phyloP scores from a whole-genome alignment of 2,329 filamentous ascomycete genomes.

The Acrodontium crateriforme region DNA sequence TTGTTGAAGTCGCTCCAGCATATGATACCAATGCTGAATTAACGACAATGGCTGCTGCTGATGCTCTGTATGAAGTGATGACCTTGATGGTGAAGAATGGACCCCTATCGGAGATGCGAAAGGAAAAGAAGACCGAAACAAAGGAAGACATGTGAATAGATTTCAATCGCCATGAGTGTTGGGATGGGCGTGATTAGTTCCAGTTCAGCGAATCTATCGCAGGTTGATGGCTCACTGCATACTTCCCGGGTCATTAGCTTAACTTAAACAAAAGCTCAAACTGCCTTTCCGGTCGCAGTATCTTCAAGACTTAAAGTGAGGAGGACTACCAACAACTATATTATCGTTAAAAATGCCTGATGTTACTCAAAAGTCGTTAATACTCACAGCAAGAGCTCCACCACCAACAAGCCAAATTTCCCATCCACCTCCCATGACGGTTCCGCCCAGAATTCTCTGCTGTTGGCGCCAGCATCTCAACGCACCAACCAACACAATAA shows the following conservation, averaged over 20 bases:
- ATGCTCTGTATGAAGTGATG: slow-evolving; percentile 65
- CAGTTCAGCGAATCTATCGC: too few species aligned
- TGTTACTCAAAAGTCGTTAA: background rate
- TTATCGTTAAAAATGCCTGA: background rate
- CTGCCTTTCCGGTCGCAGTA: background rate
- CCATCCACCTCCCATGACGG: background rate
- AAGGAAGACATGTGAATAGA: slow-evolving; percentile 11
- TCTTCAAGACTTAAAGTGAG: background rate
- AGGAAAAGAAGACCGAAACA: slow-evolving; percentile 9
- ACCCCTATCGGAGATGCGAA: slow-evolving; percentile 42
- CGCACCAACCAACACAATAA: background rate
- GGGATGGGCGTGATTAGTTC: too few species aligned
- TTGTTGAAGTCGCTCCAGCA: slow-evolving; percentile 60
- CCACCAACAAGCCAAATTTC: background rate
- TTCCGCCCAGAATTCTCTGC: background rate
- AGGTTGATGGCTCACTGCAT: too few species aligned
- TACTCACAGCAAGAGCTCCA: background rate
- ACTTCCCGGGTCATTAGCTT: too few species aligned
- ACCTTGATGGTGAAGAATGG: slow-evolving; percentile 72
- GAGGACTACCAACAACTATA: background rate
- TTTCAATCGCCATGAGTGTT: too few species aligned
- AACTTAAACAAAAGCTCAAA: background rate
- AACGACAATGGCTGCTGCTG: slow-evolving; percentile 60
- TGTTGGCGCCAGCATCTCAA: slow-evolving; percentile 11
- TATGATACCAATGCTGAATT: slow-evolving; percentile 61